Conservation (phyloP, 2,329 filamentous ascomycete species). For the Stemphylium beticola region DNA sequence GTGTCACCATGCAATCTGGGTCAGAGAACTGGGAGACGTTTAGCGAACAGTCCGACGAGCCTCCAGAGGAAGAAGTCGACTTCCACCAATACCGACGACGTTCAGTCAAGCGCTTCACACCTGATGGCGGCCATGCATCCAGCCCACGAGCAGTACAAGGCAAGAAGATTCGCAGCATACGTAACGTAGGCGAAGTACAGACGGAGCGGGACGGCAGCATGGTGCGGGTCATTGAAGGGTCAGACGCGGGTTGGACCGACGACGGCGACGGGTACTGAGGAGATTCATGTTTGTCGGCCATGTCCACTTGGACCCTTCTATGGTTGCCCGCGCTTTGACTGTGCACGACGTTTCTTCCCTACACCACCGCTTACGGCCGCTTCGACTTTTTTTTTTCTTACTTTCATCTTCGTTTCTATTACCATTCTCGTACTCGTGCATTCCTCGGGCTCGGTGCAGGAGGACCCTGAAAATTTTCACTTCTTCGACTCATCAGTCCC, state of each 20-base stretch:
- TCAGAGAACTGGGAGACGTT: slow-evolving; percentile 99
- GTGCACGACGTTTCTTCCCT: slow-evolving; percentile 1
- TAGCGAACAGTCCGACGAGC: slow-evolving; percentile 77
- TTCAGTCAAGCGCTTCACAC: slow-evolving; percentile 64
- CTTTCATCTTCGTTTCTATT: neutral
- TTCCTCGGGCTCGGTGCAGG: neutral
- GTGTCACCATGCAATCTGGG: slow-evolving; percentile 72
- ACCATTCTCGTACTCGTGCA: neutral
- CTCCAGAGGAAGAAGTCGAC: slow-evolving; percentile 71
- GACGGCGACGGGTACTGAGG: slow-evolving; percentile 50
- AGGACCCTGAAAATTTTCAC: slow-evolving; percentile 18
- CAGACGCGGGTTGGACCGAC: slow-evolving; percentile 62
- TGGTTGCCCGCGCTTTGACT: slow-evolving; percentile 11
- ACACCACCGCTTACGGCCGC: slow-evolving; percentile 6
- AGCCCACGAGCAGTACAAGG: slow-evolving; percentile 43
- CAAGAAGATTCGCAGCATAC: slow-evolving; percentile 52
- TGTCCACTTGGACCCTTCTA: slow-evolving; percentile 9
- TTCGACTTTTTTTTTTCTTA: neutral
- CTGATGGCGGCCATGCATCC: slow-evolving; percentile 44
- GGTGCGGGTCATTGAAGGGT: slow-evolving; percentile 56
- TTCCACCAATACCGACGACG: slow-evolving; percentile 77
- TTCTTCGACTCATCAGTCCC: slow-evolving; percentile 20
- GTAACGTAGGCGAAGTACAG: slow-evolving; percentile 52
- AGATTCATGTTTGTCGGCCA: slow-evolving; percentile 2
- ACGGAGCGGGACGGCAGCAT: slow-evolving; percentile 52